A percentile compares a stretch with the other conserved stretches of the same genome.
Conservation (phyloP, 441 rosid species). For the Aquilaria agallochum region DNA sequence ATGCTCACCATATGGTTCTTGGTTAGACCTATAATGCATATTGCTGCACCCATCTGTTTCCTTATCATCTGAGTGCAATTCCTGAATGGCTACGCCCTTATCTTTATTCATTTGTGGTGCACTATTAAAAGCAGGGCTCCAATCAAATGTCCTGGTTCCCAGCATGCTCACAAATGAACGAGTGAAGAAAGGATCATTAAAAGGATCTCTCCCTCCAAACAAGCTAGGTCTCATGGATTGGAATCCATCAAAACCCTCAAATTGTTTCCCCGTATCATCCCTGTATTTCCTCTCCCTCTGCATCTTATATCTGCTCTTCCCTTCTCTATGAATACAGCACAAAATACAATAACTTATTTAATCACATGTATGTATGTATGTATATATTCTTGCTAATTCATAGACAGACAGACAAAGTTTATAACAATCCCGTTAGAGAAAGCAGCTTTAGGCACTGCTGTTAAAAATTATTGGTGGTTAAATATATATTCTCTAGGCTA, state of each 20-base stretch:
- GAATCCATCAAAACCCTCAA: conserved; percentile 36
- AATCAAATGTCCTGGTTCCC: conserved; percentile 22
- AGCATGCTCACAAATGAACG: conserved; percentile 45
- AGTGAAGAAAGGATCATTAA: conserved; percentile 70
- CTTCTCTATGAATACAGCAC: not conserved
- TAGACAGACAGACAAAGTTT: too few relatives aligned
- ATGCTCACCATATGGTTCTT: conserved; percentile 61
- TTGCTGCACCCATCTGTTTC: conserved; percentile 11
- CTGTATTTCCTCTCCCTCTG: conserved; percentile 46
- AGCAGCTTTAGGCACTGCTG: too few relatives aligned
- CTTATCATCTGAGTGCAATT: conserved; percentile 46
- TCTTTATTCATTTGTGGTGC: conserved; percentile 6
- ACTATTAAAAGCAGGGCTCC: conserved; percentile 21
- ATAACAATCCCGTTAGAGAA: too few relatives aligned
- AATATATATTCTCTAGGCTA: too few relatives aligned
- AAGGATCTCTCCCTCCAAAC: conserved; percentile 68
- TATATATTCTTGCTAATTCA: too few relatives aligned
- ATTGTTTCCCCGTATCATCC: conserved; percentile 28
- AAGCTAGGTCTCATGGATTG: conserved; percentile 34
- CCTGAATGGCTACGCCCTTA: conserved; percentile 60
- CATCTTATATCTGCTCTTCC: conserved; percentile 21
- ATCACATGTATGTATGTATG: too few relatives aligned
- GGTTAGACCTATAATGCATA: conserved; percentile 17
- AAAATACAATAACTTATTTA: not conserved
- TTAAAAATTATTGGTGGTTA: too few relatives aligned